Evolutionary conservation across 305 asterid genomes (phyloP).

Genomic region (Fraxinus ornus): DNA sequence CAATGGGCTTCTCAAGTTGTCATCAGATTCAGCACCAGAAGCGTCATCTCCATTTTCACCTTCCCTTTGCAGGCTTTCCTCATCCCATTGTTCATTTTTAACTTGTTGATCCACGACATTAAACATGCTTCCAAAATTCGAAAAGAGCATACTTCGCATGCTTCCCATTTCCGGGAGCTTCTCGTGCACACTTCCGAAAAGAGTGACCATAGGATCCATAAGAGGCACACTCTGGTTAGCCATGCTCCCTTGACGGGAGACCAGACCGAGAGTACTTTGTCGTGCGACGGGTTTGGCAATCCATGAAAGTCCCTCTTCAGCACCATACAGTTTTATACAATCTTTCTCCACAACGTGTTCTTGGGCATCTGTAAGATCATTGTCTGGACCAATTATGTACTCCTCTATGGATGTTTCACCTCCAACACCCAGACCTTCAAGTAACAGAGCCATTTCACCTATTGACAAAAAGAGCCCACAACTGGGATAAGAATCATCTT

Average conservation of each 20-base stretch:
- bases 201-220: conserved; percentile 82
- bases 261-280: conserved; percentile 62
- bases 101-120: conserved; percentile 42
- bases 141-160: conserved; percentile 77
- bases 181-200: conserved; percentile 88
- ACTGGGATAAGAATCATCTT: neutral
- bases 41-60: conserved; percentile 44
- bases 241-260: conserved; percentile 78
- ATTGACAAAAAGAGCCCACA: conserved; percentile 19
- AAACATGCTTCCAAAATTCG: conserved; percentile 80
- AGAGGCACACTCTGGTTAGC: conserved; percentile 44
- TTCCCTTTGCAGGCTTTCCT: conserved; percentile 51
- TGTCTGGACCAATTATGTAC: conserved; percentile 70
- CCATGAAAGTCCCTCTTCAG: conserved; percentile 93
- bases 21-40: conserved; percentile 65
- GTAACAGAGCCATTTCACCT: conserved; percentile 93
- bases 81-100: conserved; percentile 70
- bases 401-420: conserved; percentile 82
- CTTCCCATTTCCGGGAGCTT: conserved; percentile 67
- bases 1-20: conserved; percentile 77
- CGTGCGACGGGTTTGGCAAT: conserved; percentile 77
- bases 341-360: conserved; percentile 58
- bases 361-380: conserved; percentile 47
- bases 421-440: conserved; percentile 81
- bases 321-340: conserved; percentile 71